Conservation (phyloP, 2,329 filamentous ascomycete species). For the Penicillium sp. region DNA sequence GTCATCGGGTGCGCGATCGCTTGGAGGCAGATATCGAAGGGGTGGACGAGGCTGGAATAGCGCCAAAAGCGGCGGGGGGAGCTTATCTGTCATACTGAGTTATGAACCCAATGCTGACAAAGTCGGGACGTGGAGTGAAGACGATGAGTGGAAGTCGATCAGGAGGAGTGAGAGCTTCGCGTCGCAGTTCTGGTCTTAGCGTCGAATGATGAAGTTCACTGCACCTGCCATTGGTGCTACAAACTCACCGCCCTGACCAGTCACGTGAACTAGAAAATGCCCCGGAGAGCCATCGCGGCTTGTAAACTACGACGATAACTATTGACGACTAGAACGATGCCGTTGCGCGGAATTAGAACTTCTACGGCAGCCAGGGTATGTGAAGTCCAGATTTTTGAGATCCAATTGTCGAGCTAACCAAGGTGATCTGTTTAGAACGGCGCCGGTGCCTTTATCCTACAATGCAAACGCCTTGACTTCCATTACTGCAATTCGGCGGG, state of each 20-base stretch:
- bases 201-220: conserved; percentile 12
- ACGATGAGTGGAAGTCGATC: conserved; percentile 19
- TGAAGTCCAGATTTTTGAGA: not conserved
- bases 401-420: conserved; percentile 3
- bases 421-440: conserved; percentile 66
- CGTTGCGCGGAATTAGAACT: conserved; percentile 50
- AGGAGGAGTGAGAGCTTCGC: conserved; percentile 22
- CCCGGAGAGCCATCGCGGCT: conserved; percentile 14
- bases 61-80: conserved; percentile 85
- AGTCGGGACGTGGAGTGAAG: conserved; percentile 1
- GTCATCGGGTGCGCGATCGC: conserved; percentile 78
- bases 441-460: conserved; percentile 91
- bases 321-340: conserved; percentile 36
- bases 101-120: conserved; percentile 21
- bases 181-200: conserved; percentile 17
- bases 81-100: conserved; percentile 83
- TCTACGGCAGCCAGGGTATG: conserved; percentile 57
- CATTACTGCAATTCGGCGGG: conserved; percentile 97
- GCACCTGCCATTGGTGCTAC: conserved; percentile 4
- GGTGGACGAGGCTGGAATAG: conserved; percentile 94
- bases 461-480: conserved; percentile 93
- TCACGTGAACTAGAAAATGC: conserved; percentile 28
- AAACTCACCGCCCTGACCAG: not conserved
- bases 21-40: conserved; percentile 80
- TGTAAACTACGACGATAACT: conserved; percentile 2